A percentile compares a stretch with the other conserved stretches of the same genome.
phyloP scores from a whole-genome alignment of 2,329 filamentous ascomycete species.

The Alternaria sp. region DNA sequence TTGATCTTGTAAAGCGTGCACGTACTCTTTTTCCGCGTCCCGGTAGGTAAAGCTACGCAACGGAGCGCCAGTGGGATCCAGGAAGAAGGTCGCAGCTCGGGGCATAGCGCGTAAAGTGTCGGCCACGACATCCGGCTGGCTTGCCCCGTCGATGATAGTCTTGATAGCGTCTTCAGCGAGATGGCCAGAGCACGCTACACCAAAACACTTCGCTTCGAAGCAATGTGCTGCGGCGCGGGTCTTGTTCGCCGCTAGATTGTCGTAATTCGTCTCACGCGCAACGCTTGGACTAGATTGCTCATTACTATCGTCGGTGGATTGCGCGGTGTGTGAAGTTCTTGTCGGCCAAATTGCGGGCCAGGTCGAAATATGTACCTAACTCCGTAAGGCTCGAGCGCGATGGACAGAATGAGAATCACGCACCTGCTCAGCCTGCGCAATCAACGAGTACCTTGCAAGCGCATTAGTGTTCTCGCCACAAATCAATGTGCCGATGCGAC shows the following conservation, averaged over 20 bases:
- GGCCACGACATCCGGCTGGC: constrained; percentile 37
- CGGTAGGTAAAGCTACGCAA: constrained; percentile 52
- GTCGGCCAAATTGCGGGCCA: constrained; percentile 67
- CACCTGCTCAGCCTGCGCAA: constrained; percentile 65
- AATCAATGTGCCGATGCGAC: constrained; percentile 61
- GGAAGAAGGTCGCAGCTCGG: constrained; percentile 60
- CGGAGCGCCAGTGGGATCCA: constrained; percentile 61
- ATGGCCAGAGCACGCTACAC: constrained; percentile 59
- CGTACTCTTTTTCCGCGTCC: constrained; percentile 26
- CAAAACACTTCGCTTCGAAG: constrained; percentile 67
- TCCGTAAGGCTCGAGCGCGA: not conserved
- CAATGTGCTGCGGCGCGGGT: constrained; percentile 64
- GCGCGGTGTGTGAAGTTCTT: constrained; percentile 24
- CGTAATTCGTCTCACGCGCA: constrained; percentile 54
- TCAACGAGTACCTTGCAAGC: constrained; percentile 61
- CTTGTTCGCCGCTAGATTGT: constrained; percentile 64
- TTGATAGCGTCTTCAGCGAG: constrained; percentile 55
- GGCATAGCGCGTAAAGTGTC: constrained; percentile 51
- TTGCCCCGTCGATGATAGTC: constrained; percentile 40
- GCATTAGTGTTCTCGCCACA: constrained; percentile 69
- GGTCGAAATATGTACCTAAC: constrained; percentile 62
- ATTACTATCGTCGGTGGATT: not conserved
- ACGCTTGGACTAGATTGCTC: not conserved
- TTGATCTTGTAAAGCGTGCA: constrained; percentile 54
- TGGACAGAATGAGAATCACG: constrained; percentile 51